These are phyloP conservation scores for Xerocomellus amylosporus DNA, from an alignment of 768 basidiomycete genomes.

Conservation along the genomic window DNA sequence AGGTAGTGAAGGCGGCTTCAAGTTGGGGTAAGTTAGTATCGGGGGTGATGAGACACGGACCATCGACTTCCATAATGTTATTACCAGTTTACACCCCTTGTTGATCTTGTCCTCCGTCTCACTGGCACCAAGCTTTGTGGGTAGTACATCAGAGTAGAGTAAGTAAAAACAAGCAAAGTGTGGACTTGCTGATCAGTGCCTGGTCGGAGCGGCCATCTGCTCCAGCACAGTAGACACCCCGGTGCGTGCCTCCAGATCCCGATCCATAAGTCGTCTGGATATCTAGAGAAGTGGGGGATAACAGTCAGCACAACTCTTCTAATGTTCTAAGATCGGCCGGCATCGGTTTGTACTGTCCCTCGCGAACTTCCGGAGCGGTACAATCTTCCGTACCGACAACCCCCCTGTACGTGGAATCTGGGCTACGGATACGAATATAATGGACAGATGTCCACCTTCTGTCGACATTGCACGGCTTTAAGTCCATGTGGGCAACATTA, in stretches of 20 bases:
- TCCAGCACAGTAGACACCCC: neutral
- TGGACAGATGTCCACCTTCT: neutral
- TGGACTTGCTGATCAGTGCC: too few relatives aligned
- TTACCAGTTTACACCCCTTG: too few relatives aligned
- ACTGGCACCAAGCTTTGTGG: too few relatives aligned
- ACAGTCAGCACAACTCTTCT: conserved; percentile 1
- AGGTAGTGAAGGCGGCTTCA: too few relatives aligned
- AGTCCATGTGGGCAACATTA: conserved; percentile 14
- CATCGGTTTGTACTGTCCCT: neutral
- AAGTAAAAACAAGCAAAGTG: too few relatives aligned
- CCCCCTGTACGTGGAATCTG: neutral
- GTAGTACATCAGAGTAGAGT: too few relatives aligned
- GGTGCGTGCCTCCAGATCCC: neutral
- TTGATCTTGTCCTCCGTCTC: too few relatives aligned
- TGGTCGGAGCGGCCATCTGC: neutral
- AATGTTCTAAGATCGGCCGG: neutral
- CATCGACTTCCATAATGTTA: too few relatives aligned
- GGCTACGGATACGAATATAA: neutral
- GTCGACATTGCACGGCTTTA: conserved; percentile 7
- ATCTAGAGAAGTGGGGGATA: neutral
- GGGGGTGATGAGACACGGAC: too few relatives aligned
- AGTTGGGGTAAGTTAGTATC: too few relatives aligned
- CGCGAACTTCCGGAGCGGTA: neutral
- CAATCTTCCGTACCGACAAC: neutral
- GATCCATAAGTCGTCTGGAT: neutral